phyloP scores from a whole-genome alignment of 73 alveolate genomes.

The Paramecium pentaurelia region DNA sequence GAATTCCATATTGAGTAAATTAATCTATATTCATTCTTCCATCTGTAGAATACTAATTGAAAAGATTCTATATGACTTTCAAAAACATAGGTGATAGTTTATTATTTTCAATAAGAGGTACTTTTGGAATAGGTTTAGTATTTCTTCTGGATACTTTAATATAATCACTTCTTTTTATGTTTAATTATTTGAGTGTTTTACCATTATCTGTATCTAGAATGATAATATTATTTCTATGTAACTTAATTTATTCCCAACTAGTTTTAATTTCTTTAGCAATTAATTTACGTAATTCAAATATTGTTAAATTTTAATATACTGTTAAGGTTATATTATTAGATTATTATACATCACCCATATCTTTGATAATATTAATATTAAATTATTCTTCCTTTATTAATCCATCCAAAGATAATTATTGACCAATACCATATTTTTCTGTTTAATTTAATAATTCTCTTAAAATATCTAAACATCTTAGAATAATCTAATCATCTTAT shows the following conservation, averaged over 20 bases:
- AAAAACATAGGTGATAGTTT: slow-evolving; percentile 63
- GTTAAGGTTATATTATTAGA: slow-evolving; percentile 56
- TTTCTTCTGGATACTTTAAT: neutral
- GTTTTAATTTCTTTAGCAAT: slow-evolving; percentile 49
- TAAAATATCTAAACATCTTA: neutral
- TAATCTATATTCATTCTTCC: slow-evolving; percentile 73
- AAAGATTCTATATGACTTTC: slow-evolving; percentile 64
- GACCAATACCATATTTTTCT: slow-evolving; percentile 82
- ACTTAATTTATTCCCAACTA: slow-evolving; percentile 57
- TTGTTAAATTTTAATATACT: slow-evolving; percentile 68
- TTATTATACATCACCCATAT: slow-evolving; percentile 52
- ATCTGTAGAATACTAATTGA: slow-evolving; percentile 65
- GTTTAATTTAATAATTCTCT: slow-evolving; percentile 67
- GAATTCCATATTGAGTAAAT: slow-evolving; percentile 61
- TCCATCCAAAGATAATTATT: slow-evolving; percentile 65
- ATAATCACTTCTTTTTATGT: slow-evolving; percentile 28
- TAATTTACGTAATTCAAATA: slow-evolving; percentile 68
- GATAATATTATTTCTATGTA: slow-evolving; percentile 61
- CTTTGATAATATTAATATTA: slow-evolving; percentile 53
- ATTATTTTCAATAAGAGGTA: neutral
- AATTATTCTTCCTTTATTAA: slow-evolving; percentile 55
- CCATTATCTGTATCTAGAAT: slow-evolving; percentile 82
- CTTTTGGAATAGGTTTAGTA: slow-evolving; percentile 34
- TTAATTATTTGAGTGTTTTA: slow-evolving; percentile 74
- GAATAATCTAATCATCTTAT: slow-evolving; percentile 27